Base-by-base conservation (phyloP, 805 yeast species). In the Osmozyma mogii region DNA sequence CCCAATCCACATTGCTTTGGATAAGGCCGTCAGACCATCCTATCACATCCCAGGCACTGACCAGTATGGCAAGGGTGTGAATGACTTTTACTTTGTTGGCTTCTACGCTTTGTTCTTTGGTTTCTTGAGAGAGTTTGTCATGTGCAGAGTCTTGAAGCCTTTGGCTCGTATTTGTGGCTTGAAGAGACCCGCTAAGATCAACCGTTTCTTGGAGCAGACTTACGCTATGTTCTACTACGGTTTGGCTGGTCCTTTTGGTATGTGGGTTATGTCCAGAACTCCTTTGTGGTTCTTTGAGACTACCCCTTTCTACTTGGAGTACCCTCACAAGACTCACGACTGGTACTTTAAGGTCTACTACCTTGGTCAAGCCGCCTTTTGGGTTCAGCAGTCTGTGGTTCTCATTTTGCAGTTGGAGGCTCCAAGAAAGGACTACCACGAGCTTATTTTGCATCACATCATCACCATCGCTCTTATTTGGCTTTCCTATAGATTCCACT, bases 311-410 rank as follows among this genome's bases (percentile, higher is more conserved):
- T 92, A 85, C 56, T 68, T 54, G 36, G 61, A 72, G 15, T 89
- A 80, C 54, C 98, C 99, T 5, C 97, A 92, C 59, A 65, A 71
- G 36, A 67, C 79, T 19, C 83, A 82, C 49, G 79, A 72, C 33
- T 68, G 62, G 37, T 62, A 68, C 33, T 81, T 82, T 64, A 92
- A 92, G 61, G 54, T 75, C 9, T 92, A 81, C 52, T 92, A 92
- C 54, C 64, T 92, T 37, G 76, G 83, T 24, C 97, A 92, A 61
- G 96, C 97, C 5, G 82, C 96, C 4, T 92, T 85, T 57, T 92
- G 99, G 99, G 77, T 87, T 14, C 99, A 92, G 62, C 98, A 92
- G 60, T 78, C 94, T 1, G 76, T 83, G 23, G 82, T 92, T 18
- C 65, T 92, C 40, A 60, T 75, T 26, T 66, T 92, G 40, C 95